A percentile compares a stretch with the other conserved stretches of the same genome.
Evolutionary conservation across 108 stramenopile genomes (phyloP).

Genomic region (Conticribra weissflogii): DNA sequence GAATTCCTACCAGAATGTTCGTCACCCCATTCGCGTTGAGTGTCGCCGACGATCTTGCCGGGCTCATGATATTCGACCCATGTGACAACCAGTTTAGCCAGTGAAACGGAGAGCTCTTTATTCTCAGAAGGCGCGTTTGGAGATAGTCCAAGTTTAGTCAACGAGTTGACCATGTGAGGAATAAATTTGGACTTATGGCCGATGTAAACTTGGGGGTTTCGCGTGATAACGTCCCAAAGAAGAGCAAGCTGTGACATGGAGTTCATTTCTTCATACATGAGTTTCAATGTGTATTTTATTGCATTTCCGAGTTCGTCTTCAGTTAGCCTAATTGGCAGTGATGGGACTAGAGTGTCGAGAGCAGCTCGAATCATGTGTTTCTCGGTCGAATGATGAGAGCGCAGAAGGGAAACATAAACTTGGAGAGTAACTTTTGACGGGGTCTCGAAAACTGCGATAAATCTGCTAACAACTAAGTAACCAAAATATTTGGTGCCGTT

Average conservation of each 20-base stretch:
- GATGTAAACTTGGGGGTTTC: slow-evolving; percentile 72
- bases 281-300: slow-evolving; percentile 82
- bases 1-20: slow-evolving; percentile 13
- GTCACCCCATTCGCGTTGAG: neutral
- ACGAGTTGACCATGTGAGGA: slow-evolving; percentile 83
- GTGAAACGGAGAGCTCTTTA: slow-evolving; percentile 67
- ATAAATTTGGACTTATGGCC: slow-evolving; percentile 67
- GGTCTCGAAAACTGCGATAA: slow-evolving; percentile 83
- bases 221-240: slow-evolving; percentile 85
- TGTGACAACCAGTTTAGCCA: slow-evolving; percentile 80
- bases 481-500: slow-evolving; percentile 89
- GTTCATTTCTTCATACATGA: slow-evolving; percentile 94
- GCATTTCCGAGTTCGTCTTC: slow-evolving; percentile 62
- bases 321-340: slow-evolving; percentile 65
- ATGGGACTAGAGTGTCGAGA: slow-evolving; percentile 86
- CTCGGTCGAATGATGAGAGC: slow-evolving; percentile 82
- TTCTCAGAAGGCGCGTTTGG: slow-evolving; percentile 72
- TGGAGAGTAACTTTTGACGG: slow-evolving; percentile 88
- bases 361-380: slow-evolving; percentile 77
- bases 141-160: slow-evolving; percentile 83
- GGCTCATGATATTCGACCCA: slow-evolving; percentile 65
- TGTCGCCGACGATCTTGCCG: no score
- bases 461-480: slow-evolving; percentile 85
- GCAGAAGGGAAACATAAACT: slow-evolving; percentile 82
- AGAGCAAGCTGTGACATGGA: slow-evolving; percentile 90